Evolutionary conservation across 2,329 filamentous ascomycete genomes (phyloP).

Genomic region (Zalaria obscura): DNA sequence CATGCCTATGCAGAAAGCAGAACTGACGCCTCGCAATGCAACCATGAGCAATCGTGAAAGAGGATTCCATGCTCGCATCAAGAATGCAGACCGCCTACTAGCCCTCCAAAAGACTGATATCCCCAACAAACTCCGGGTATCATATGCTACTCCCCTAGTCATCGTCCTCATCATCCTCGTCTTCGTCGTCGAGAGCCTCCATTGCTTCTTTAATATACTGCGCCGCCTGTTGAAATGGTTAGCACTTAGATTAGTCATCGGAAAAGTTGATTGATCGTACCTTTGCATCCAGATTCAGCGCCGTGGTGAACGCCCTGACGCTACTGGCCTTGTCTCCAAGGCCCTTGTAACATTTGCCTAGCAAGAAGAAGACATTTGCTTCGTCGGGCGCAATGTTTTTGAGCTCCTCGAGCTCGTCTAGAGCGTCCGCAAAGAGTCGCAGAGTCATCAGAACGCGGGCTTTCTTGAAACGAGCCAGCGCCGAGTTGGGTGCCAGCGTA

Average conservation of each 20-base stretch:
- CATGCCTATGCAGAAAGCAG: too few relatives aligned
- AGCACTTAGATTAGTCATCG: conserved; percentile 3
- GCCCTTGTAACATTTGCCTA: conserved; percentile 61
- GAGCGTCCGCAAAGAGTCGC: conserved; percentile 52
- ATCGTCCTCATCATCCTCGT: conserved; percentile 47
- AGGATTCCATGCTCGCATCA: too few relatives aligned
- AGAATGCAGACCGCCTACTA: too few relatives aligned
- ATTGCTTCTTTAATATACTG: conserved; percentile 94
- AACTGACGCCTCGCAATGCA: too few relatives aligned
- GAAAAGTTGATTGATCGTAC: conserved; percentile 34
- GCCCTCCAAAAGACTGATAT: too few relatives aligned
- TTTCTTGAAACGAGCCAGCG: conserved; percentile 84
- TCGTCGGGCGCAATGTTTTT: conserved; percentile 89
- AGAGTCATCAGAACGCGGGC: conserved; percentile 73
- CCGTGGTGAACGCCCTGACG: conserved; percentile 89
- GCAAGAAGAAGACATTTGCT: conserved; percentile 86
- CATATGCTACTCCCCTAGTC: conserved; percentile 6
- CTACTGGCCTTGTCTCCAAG: conserved; percentile 51
- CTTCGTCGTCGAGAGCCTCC: conserved; percentile 73
- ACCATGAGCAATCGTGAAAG: too few relatives aligned
- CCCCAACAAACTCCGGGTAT: too few relatives aligned
- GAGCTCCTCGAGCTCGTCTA: conserved; percentile 72
- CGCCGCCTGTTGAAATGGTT: conserved; percentile 48
- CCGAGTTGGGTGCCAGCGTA: conserved; percentile 64
- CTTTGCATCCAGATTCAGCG: conserved; percentile 91